Evolutionary conservation across 1,284 basidiomycete species (phyloP).

Genomic region (Trametes hirsuta): DNA sequence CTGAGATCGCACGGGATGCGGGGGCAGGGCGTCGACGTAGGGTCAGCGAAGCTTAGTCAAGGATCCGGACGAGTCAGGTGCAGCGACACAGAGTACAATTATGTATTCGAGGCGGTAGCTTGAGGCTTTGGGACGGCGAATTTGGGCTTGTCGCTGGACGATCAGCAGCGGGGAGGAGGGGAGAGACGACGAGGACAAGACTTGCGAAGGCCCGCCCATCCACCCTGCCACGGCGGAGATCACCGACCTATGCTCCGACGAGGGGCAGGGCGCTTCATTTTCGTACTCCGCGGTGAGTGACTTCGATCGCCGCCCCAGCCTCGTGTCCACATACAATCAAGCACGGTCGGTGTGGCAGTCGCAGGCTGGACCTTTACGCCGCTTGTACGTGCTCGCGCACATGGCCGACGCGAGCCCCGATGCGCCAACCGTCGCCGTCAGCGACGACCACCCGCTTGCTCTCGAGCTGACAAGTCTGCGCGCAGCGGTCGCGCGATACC

Average conservation of each 20-base stretch:
- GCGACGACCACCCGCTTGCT: constrained; percentile 65
- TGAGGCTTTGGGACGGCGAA: neutral
- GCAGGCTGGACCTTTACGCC: constrained; percentile 7
- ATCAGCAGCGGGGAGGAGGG: constrained; percentile 6
- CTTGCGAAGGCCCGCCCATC: constrained; percentile 4
- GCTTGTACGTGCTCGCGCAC: constrained; percentile 23
- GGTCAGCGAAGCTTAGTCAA: neutral
- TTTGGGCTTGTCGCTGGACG: neutral
- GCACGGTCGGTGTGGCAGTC: neutral
- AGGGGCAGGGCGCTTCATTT: neutral
- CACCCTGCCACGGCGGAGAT: constrained; percentile 18
- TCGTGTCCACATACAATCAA: neutral
- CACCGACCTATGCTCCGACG: constrained; percentile 2
- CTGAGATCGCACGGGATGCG: constrained; percentile 7
- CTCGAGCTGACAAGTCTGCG: constrained; percentile 68
- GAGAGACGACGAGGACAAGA: constrained; percentile 15
- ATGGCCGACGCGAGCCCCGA: constrained; percentile 20
- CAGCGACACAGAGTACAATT: neutral
- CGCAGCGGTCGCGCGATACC: constrained; percentile 66
- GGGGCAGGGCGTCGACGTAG: neutral
- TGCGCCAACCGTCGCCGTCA: constrained; percentile 4
- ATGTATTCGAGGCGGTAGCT: neutral
- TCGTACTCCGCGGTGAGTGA: neutral
- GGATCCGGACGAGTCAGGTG: neutral
- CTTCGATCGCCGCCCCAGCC: constrained; percentile 1